These are phyloP conservation scores for Udeniomyces megalosporus DNA, from an alignment of 768 basidiomycete species.

Conservation along the genomic window DNA sequence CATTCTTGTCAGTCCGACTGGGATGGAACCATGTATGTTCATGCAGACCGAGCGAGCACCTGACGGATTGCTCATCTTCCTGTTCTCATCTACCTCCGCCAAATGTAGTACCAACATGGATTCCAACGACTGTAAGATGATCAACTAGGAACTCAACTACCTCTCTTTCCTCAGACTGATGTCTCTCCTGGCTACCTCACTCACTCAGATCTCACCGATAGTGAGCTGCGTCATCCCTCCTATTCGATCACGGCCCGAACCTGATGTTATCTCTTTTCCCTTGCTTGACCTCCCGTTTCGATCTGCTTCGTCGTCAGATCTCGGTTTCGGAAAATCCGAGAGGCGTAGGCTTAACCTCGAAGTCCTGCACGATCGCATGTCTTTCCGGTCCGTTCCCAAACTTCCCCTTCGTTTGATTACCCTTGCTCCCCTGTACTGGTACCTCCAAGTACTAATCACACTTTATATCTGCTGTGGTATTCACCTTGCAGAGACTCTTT, in stretches of 20 bases:
- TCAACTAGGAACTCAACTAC: not conserved
- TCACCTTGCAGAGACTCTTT: conserved; percentile 56
- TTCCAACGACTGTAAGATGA: conserved; percentile 71
- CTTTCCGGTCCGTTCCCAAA: conserved; percentile 42
- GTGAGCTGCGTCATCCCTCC: conserved; percentile 24
- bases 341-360: conserved; percentile 53
- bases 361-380: conserved; percentile 47
- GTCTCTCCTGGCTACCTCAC: not conserved
- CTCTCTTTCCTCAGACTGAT: not conserved
- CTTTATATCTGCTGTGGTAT: not conserved
- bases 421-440: not conserved
- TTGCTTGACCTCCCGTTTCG: not conserved
- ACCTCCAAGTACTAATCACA: not conserved
- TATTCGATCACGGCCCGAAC: not conserved
- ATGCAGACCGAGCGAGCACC: too few relatives aligned
- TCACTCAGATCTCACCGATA: conserved; percentile 65
- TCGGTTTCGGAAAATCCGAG: conserved; percentile 48
- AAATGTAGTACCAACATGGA: conserved; percentile 45
- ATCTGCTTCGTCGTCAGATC: not conserved
- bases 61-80: not conserved
- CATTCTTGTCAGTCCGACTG: conserved; percentile 83
- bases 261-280: not conserved
- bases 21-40: conserved; percentile 49
- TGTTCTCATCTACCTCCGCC: not conserved
- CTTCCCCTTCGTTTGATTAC: not conserved